phyloP scores from a whole-genome alignment of 2,329 filamentous ascomycete genomes.

The Didymella lethalis region DNA sequence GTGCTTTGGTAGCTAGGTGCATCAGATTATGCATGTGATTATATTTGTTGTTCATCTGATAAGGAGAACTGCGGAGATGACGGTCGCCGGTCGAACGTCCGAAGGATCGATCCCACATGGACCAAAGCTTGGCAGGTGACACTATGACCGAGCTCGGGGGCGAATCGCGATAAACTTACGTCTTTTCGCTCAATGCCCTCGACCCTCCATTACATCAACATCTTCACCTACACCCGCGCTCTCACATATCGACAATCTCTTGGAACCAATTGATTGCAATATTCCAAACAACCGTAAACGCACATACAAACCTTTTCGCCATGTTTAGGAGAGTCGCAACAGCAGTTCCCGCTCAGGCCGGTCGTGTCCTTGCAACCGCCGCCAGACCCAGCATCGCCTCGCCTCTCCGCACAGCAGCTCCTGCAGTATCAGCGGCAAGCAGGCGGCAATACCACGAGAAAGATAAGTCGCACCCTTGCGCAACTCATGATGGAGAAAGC shows the following conservation, averaged over 20 bases:
- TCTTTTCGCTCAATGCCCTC: constrained; percentile 23
- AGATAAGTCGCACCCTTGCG: constrained; percentile 58
- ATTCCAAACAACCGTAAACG: constrained; percentile 8
- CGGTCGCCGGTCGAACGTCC: constrained; percentile 28
- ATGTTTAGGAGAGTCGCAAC: constrained; percentile 68
- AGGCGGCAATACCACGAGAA: constrained; percentile 70
- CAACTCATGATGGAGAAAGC: constrained; percentile 9
- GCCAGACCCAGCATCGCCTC: constrained; percentile 59
- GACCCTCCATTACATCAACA: constrained; percentile 16
- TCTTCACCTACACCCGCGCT: constrained; percentile 35
- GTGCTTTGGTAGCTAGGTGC: background rate
- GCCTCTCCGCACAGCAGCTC: constrained; percentile 54
- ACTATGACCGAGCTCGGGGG: constrained; percentile 18
- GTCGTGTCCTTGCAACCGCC: constrained; percentile 59
- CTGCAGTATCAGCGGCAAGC: constrained; percentile 50
- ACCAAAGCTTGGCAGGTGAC: constrained; percentile 21
- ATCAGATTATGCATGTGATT: constrained; percentile 18
- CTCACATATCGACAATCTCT: constrained; percentile 23
- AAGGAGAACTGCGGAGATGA: constrained; percentile 28
- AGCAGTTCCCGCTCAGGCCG: constrained; percentile 61
- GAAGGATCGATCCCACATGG: constrained; percentile 26
- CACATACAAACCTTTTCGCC: constrained; percentile 36
- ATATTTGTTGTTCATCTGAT: constrained; percentile 29
- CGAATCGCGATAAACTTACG: constrained; percentile 28
- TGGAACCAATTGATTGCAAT: constrained; percentile 21